Conservation (phyloP, 176 grass and related monocot species). For the Oryza punctata region DNA sequence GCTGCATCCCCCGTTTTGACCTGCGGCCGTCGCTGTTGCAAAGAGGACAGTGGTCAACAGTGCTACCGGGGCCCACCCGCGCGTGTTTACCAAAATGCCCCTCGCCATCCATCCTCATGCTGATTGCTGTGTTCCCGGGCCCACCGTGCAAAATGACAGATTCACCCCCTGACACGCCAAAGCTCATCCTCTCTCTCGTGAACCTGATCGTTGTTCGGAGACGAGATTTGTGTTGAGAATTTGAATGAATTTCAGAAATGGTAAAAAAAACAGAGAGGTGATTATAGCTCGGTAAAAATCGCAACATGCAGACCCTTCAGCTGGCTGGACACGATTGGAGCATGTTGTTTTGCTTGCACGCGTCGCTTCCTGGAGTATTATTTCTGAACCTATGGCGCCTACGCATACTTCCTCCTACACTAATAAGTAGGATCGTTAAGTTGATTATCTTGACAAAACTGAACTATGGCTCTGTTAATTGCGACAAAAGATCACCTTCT, state of each 20-base stretch:
- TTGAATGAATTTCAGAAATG: neutral
- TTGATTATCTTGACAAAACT: neutral
- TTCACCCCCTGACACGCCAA: neutral
- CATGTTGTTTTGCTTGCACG: neutral
- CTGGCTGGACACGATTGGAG: neutral
- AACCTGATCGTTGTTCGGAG: neutral
- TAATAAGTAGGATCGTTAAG: neutral
- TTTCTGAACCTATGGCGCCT: neutral
- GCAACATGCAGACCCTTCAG: neutral
- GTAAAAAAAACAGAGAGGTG: neutral
- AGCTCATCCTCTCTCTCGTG: neutral
- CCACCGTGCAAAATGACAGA: neutral
- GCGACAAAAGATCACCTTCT: too few relatives aligned
- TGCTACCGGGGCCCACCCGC: neutral
- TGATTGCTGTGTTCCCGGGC: neutral
- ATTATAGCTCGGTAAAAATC: neutral
- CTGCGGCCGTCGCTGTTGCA: neutral
- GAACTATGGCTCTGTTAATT: neutral
- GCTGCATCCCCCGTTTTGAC: slow-evolving; percentile 48
- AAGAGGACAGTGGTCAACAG: slow-evolving; percentile 39
- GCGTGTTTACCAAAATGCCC: slow-evolving; percentile 36
- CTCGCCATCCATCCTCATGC: neutral
- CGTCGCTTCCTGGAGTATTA: neutral
- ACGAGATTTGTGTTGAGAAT: neutral
- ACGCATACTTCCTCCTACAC: neutral